Conservation (phyloP, 2,329 filamentous ascomycete species). For the Emydomyces testavorans region DNA sequence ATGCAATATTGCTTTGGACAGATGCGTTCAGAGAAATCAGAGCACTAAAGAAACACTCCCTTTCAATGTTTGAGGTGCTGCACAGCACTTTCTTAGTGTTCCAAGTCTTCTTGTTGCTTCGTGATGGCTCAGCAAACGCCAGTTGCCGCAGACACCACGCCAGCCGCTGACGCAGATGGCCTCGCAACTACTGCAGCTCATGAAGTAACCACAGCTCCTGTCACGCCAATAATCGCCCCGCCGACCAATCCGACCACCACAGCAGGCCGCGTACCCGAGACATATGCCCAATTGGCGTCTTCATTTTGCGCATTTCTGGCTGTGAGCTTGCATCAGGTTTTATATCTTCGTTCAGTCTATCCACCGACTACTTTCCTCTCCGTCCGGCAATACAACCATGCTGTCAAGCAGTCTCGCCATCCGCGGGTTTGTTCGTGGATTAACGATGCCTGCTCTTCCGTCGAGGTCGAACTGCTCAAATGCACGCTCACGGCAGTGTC, state of each 20-base stretch:
- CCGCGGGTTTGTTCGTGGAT: conserved; percentile 79
- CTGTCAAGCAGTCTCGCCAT: conserved; percentile 75
- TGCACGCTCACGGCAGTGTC: conserved; percentile 45
- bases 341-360: conserved; percentile 73
- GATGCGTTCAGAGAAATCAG: not conserved
- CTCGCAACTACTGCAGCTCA: conserved; percentile 14
- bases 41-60: not conserved
- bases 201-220: conserved; percentile 37
- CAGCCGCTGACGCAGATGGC: conserved; percentile 2
- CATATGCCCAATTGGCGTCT: conserved; percentile 49
- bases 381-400: conserved; percentile 68
- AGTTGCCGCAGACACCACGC: not conserved
- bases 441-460: conserved; percentile 62
- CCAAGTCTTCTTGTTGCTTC: not conserved
- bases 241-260: conserved; percentile 15
- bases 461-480: conserved; percentile 57
- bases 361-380: conserved; percentile 65
- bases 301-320: conserved; percentile 71
- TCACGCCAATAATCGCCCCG: not conserved
- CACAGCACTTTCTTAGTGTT: not conserved
- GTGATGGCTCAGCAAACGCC: not conserved
- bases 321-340: conserved; percentile 71
- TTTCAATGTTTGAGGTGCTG: too few relatives aligned
- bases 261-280: conserved; percentile 35
- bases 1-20: conserved; percentile 1